A percentile compares a stretch with the other conserved stretches of the same genome.
phyloP scores from a whole-genome alignment of 371 early-diverging fungal genomes.

The Amoeboaphelidium protococcarum region DNA sequence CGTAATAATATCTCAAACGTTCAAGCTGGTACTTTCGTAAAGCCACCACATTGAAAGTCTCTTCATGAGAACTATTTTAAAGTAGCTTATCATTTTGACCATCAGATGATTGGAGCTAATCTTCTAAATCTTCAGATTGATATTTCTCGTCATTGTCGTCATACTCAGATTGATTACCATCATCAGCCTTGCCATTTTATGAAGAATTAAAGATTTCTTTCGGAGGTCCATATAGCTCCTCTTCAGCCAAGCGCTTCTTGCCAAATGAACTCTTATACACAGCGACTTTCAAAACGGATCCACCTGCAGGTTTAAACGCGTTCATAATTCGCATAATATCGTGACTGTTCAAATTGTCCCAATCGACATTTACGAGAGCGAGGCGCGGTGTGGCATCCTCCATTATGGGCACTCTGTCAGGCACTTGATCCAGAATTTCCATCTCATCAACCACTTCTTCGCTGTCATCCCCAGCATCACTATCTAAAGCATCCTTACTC shows the following conservation, averaged over 20 bases:
- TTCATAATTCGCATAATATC: constrained; percentile 69
- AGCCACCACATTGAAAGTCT: constrained; percentile 55
- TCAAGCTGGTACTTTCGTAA: constrained; percentile 83
- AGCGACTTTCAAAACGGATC: constrained; percentile 38
- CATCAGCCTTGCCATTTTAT: constrained; percentile 19
- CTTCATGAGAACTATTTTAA: too few relatives aligned
- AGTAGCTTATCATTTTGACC: too few relatives aligned
- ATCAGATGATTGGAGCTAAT: too few relatives aligned
- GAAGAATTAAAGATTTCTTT: constrained; percentile 28
- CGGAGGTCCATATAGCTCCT: constrained; percentile 58
- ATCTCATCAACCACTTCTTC: neutral
- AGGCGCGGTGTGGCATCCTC: constrained; percentile 53
- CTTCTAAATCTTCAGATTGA: too few relatives aligned
- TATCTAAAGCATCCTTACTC: neutral
- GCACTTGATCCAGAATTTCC: constrained; percentile 11
- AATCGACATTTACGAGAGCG: constrained; percentile 86
- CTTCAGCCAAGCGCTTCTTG: constrained; percentile 48
- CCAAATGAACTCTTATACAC: constrained; percentile 92
- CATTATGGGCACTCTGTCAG: constrained; percentile 34
- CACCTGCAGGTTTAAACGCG: constrained; percentile 50
- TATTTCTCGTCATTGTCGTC: too few relatives aligned
- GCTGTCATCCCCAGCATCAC: neutral
- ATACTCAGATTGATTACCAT: too few relatives aligned
- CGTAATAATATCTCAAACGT: constrained; percentile 72
- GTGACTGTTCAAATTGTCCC: constrained; percentile 57